Percentiles rank a stretch among this genome's conserved stretches.
Conservation (phyloP, 495 filamentous ascomycete species). For the Monascus purpureus region DNA sequence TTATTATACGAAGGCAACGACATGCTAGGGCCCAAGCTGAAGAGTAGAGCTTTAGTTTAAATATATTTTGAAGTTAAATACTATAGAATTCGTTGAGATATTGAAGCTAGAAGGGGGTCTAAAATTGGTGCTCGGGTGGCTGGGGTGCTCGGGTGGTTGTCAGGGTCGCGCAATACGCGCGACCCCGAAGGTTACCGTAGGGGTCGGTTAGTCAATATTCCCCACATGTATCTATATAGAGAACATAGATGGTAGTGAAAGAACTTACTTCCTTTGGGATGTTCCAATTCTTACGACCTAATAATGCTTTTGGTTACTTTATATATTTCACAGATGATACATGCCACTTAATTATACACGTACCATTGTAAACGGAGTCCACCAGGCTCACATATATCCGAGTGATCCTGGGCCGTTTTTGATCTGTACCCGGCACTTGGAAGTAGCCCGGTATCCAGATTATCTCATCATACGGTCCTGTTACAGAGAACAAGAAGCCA, state of each 20-base stretch:
- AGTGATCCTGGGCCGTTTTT: background rate
- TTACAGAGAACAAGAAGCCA: background rate
- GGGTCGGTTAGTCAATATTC: too few species aligned
- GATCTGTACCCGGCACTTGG: background rate
- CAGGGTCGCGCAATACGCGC: too few species aligned
- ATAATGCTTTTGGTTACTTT: background rate
- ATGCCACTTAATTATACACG: background rate
- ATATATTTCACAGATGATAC: background rate
- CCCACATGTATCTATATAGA: too few species aligned
- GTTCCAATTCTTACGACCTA: conserved; percentile 1
- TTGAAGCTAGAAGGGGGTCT: too few species aligned
- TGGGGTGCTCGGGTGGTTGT: too few species aligned
- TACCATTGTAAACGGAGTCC: background rate
- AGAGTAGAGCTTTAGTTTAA: too few species aligned
- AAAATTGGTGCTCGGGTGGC: too few species aligned
- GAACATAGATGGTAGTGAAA: background rate
- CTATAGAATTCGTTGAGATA: too few species aligned
- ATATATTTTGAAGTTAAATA: too few species aligned
- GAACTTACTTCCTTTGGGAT: background rate
- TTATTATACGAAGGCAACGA: too few species aligned
- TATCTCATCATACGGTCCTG: conserved; percentile 1
- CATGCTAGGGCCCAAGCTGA: too few species aligned
- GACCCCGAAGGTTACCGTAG: too few species aligned
- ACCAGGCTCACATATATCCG: background rate
- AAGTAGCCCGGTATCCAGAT: background rate